phyloP scores from a whole-genome alignment of 192 early-diverging fungal species.

The Rhizoclosmatium sp. region DNA sequence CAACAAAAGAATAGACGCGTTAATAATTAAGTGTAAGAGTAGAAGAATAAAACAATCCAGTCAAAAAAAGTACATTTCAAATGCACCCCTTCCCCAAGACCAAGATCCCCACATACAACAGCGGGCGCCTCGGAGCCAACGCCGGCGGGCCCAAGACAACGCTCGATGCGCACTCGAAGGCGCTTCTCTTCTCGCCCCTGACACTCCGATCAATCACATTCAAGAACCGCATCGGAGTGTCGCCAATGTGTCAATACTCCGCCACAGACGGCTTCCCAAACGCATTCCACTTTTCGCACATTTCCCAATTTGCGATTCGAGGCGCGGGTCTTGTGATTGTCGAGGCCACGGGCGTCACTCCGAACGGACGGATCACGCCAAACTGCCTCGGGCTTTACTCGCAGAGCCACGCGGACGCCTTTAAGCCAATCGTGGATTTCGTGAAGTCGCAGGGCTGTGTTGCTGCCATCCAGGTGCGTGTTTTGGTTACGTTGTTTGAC shows the following conservation, averaged over 20 bases:
- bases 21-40: not conserved
- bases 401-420: conserved; percentile 72
- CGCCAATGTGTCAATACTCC: conserved; percentile 56
- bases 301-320: conserved; percentile 74
- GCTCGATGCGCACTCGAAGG: conserved; percentile 7
- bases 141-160: conserved; percentile 23
- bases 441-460: conserved; percentile 64
- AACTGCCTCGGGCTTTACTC: conserved; percentile 83
- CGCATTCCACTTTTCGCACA: conserved; percentile 43
- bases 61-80: not conserved
- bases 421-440: conserved; percentile 68
- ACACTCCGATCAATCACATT: conserved; percentile 70
- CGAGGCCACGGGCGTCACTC: conserved; percentile 64
- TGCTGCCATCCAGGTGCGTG: conserved; percentile 68
- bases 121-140: conserved; percentile 24
- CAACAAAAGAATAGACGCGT: not conserved
- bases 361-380: conserved; percentile 82
- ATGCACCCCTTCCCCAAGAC: not conserved
- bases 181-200: conserved; percentile 59
- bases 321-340: conserved; percentile 83
- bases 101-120: not conserved
- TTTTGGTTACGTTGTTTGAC: not conserved
- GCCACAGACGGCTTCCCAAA: conserved; percentile 39
- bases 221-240: conserved; percentile 78
- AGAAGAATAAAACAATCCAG: not conserved